Conservation (phyloP, 1,284 basidiomycete genomes). For the Peniophora sp. region DNA sequence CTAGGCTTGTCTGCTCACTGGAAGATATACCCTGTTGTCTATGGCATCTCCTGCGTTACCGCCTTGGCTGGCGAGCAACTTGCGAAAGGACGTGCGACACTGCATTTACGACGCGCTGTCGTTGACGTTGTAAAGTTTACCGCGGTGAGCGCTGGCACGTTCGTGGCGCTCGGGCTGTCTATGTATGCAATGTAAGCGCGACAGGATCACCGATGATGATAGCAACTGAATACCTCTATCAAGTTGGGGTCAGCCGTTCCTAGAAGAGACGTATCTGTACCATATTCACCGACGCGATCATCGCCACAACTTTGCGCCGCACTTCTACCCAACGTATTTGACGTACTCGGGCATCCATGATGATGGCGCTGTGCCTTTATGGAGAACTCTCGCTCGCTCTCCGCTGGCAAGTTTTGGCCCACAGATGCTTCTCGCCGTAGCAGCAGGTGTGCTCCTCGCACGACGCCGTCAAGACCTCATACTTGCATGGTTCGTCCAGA, state of each 20-base stretch:
- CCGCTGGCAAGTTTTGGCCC: slow-evolving; percentile 68
- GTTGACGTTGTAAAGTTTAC: slow-evolving; percentile 41
- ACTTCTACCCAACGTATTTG: slow-evolving; percentile 93
- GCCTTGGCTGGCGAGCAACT: slow-evolving; percentile 38
- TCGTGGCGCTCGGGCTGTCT: slow-evolving; percentile 52
- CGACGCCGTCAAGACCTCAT: slow-evolving; percentile 48
- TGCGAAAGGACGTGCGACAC: not conserved
- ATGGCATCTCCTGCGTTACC: slow-evolving; percentile 71
- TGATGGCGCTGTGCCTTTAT: slow-evolving; percentile 22
- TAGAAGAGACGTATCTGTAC: slow-evolving; percentile 91
- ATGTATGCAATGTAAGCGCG: slow-evolving; percentile 71
- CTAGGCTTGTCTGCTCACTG: slow-evolving; percentile 83
- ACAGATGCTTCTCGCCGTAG: slow-evolving; percentile 62
- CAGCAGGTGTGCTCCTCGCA: slow-evolving; percentile 60
- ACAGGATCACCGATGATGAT: not conserved
- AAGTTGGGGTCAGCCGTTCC: slow-evolving; percentile 87
- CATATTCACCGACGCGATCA: slow-evolving; percentile 90
- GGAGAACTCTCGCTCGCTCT: slow-evolving; percentile 43
- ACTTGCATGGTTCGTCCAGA: slow-evolving; percentile 90
- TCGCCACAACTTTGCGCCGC: slow-evolving; percentile 96
- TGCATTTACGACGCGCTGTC: not conserved
- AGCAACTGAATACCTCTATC: not conserved
- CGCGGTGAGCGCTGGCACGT: slow-evolving; percentile 59
- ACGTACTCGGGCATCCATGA: slow-evolving; percentile 40
- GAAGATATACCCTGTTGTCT: slow-evolving; percentile 95